Evolutionary conservation across 805 yeast genomes (phyloP).

Genomic region (Blastobotrys chiropterorum): DNA sequence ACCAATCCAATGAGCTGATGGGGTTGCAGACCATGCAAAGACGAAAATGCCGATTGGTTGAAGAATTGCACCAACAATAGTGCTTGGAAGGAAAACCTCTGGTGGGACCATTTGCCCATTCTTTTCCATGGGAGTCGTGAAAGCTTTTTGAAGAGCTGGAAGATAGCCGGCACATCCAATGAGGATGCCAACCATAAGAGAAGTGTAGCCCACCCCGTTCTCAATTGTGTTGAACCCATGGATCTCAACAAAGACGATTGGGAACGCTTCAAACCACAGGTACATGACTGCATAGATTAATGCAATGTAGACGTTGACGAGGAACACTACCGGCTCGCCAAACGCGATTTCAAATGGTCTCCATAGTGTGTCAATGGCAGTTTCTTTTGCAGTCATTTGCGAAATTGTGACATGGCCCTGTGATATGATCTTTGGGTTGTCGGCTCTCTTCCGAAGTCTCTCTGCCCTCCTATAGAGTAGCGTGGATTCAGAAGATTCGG

Average conservation of each 20-base stretch:
- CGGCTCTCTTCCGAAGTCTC: constrained; percentile 43
- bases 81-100: constrained; percentile 11
- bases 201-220: constrained; percentile 40
- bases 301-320: constrained; percentile 44
- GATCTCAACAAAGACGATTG: constrained; percentile 40
- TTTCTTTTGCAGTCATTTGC: constrained; percentile 4
- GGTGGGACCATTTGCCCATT: constrained; percentile 3
- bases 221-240: constrained; percentile 42
- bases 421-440: constrained; percentile 40
- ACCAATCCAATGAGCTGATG: constrained; percentile 41
- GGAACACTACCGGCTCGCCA: constrained; percentile 46
- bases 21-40: constrained; percentile 45
- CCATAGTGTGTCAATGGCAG: constrained; percentile 13
- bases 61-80: constrained; percentile 37
- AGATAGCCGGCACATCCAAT: constrained; percentile 13
- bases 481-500: constrained; percentile 46
- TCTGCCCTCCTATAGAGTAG: constrained; percentile 43
- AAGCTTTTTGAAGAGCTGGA: background rate
- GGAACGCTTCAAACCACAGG: constrained; percentile 53
- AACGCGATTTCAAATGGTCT: constrained; percentile 41
- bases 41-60: constrained; percentile 42
- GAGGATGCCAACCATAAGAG: constrained; percentile 38
- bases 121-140: constrained; percentile 3
- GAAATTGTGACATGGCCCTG: constrained; percentile 32
- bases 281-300: constrained; percentile 45